These are phyloP conservation scores for Xanthoconium separans DNA, from an alignment of 1,284 basidiomycete species.

Conservation along the genomic window DNA sequence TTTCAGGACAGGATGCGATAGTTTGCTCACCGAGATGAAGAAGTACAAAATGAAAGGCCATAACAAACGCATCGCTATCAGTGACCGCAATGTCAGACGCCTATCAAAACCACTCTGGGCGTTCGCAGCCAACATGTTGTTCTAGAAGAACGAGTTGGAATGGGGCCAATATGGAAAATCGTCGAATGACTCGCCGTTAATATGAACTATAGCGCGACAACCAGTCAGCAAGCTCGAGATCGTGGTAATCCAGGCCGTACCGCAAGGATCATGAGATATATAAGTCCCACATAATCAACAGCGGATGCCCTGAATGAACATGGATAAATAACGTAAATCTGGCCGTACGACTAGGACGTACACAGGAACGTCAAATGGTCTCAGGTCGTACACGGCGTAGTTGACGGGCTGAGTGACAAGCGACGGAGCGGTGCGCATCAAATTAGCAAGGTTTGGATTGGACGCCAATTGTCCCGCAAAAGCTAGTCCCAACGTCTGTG, in stretches of 20 bases:
- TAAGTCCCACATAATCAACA: conserved; percentile 71
- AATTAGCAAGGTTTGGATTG: conserved; percentile 25
- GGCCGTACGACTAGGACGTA: conserved; percentile 30
- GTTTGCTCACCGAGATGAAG: conserved; percentile 50
- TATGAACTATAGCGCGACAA: conserved; percentile 35
- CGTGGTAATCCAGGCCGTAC: conserved; percentile 33
- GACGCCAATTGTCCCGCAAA: conserved; percentile 38
- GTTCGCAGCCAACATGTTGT: conserved; percentile 35
- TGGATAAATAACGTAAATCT: not conserved
- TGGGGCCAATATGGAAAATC: not conserved
- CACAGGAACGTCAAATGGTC: conserved; percentile 67
- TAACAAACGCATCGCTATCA: conserved; percentile 55
- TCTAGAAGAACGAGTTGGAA: conserved; percentile 12
- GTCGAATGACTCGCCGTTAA: conserved; percentile 36
- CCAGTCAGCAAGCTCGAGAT: conserved; percentile 28
- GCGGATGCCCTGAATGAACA: conserved; percentile 57
- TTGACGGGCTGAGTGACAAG: conserved; percentile 54
- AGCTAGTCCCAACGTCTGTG: conserved; percentile 36
- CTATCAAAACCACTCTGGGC: conserved; percentile 44
- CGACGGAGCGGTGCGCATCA: conserved; percentile 56
- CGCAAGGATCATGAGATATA: conserved; percentile 69
- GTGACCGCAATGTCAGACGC: conserved; percentile 50
- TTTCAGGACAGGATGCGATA: not conserved
- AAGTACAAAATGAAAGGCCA: conserved; percentile 60
- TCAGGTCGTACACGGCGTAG: conserved; percentile 54